Conservation (phyloP, 2,329 filamentous ascomycete species). For the Cladosporium sp. region DNA sequence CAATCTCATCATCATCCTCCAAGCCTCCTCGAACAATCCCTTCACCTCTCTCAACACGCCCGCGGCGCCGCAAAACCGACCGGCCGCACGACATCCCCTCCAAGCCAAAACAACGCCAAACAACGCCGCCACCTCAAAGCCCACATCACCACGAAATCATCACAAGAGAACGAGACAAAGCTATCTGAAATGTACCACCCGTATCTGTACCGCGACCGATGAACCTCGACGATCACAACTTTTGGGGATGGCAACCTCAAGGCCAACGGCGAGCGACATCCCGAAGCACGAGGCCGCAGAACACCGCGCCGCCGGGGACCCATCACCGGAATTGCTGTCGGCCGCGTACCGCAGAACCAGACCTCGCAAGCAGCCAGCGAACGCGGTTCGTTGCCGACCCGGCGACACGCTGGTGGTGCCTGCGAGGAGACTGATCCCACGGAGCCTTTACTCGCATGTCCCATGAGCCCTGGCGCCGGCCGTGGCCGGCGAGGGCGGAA, state of each 20-base stretch:
- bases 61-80: no score
- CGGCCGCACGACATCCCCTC: no score
- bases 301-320: no score
- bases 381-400: conserved; percentile 33
- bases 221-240: conserved; percentile 55
- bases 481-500: conserved; percentile 18
- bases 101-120: no score
- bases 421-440: neutral
- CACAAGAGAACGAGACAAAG: neutral
- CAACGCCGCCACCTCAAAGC: neutral
- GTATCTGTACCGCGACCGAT: conserved; percentile 62
- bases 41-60: no score
- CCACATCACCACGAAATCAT: neutral
- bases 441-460: conserved; percentile 30
- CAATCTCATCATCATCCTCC: no score
- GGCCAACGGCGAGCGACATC: no score
- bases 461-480: conserved; percentile 17
- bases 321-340: no score
- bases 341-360: no score
- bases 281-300: no score
- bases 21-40: no score
- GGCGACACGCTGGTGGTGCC: conserved; percentile 19
- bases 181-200: conserved; percentile 47
- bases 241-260: conserved; percentile 32
- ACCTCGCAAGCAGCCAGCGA: conserved; percentile 25